Conservation (phyloP, 2,329 filamentous ascomycete genomes). For the Sporothrix inflata region DNA sequence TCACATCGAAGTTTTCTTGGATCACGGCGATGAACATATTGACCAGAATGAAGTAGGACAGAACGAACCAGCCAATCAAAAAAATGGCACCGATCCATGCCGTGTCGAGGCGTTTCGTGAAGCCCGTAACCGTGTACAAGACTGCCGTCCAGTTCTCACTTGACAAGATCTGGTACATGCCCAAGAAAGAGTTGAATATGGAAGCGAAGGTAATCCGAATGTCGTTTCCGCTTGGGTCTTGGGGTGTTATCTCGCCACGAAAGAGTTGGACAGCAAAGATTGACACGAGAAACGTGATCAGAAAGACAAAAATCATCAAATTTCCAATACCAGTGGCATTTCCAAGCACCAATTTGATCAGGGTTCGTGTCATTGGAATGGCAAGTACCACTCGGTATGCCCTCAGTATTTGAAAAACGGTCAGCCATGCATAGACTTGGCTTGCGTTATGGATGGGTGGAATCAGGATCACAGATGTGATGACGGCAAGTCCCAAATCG, state of each 20-base stretch:
- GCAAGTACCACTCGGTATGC: slow-evolving; percentile 91
- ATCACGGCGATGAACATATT: slow-evolving; percentile 99
- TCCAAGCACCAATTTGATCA: slow-evolving; percentile 86
- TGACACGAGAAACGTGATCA: slow-evolving; percentile 90
- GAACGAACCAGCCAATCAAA: slow-evolving; percentile 91
- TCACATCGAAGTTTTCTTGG: slow-evolving; percentile 98
- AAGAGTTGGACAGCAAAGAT: slow-evolving; percentile 95
- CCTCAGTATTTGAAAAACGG: slow-evolving; percentile 88
- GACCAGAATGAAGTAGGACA: slow-evolving; percentile 91
- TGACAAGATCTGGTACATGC: slow-evolving; percentile 96
- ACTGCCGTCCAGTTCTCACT: slow-evolving; percentile 95
- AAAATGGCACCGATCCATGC: slow-evolving; percentile 92
- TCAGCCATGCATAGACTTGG: slow-evolving; percentile 81
- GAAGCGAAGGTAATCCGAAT: slow-evolving; percentile 79
- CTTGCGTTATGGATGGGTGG: slow-evolving; percentile 75
- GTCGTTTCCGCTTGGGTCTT: slow-evolving; percentile 63
- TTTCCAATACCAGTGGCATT: slow-evolving; percentile 93
- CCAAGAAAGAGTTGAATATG: slow-evolving; percentile 94
- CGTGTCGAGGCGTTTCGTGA: slow-evolving; percentile 67
- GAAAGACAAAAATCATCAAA: slow-evolving; percentile 92
- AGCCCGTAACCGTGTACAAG: slow-evolving; percentile 78
- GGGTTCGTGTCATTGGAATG: slow-evolving; percentile 80
- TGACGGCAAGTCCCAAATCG: slow-evolving; percentile 77
- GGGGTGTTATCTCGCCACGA: slow-evolving; percentile 75
- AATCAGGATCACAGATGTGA: slow-evolving; percentile 83